Base-by-base conservation (phyloP, 192 early-diverging fungal genomes). In the Mortierella alpina region DNA sequence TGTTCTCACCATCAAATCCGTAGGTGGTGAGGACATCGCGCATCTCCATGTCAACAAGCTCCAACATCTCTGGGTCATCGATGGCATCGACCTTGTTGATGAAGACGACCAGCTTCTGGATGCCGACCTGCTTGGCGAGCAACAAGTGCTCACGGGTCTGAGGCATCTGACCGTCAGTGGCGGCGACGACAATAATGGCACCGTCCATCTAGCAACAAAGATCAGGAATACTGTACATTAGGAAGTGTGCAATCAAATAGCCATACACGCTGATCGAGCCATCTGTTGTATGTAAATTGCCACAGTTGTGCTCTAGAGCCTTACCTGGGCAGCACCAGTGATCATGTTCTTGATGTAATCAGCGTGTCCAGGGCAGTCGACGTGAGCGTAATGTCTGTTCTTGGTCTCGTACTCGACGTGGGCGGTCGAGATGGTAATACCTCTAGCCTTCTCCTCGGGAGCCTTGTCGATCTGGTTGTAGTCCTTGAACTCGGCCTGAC, bases 321-420 rank as follows among this genome's bases (percentile, higher is more conserved):
- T 47, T 82, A 93, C 92, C 84, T 97, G 95, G 47, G 98, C 95
- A 63, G 98, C 97, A 83, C 98, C 97, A 82, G 97, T 97, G 85
- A 96, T 96, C 93, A 96, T 95, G 89, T 96, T 96, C 89, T 99
- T 99, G 84, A 99, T 99, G 86, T 97, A 99, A 91, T 99, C 98
- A 64, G 95, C 93, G 89, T 99, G 98, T 53, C 98, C 98, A 49
- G 98, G 98, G 85, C 96, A 97, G 84, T 99, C 96, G 4, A 98
- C 93, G 78, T 97, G 96, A 12, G 97, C 95, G 73, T 98, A 98
- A 86, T 99, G 98, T 60, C 96, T 89, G 65, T 80, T 88, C 45
- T 67, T 73, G 18, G 96, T 98, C 89, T 99, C 94, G 74, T 97
- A 99, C 86, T 99, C 96, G 62, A 98, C 95, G 82, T 98, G 97